Evolutionary conservation across 202 grass and related monocot species (phyloP).

Genomic region (Saccharum hybrid): DNA sequence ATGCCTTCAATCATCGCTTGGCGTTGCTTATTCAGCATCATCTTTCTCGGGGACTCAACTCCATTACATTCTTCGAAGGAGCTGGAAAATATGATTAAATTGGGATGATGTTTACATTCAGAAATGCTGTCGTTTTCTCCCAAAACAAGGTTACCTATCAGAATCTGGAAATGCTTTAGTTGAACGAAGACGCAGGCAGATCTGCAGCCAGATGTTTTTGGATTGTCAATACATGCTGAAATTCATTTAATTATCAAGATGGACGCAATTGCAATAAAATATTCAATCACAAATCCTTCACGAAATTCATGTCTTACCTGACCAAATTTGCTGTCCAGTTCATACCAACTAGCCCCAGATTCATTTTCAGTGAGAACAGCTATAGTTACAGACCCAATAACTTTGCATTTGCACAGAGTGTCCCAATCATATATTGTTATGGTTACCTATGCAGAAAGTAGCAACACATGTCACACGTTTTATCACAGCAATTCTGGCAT

Average conservation of each 20-base stretch:
- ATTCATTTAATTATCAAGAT: slow-evolving; percentile 13
- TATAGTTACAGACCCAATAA: slow-evolving; percentile 80
- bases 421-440: slow-evolving; percentile 98
- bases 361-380: slow-evolving; percentile 68
- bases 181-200: slow-evolving; percentile 69
- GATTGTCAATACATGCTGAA: slow-evolving; percentile 30
- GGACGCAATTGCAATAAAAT: background rate
- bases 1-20: slow-evolving; percentile 55
- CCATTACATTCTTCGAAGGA: slow-evolving; percentile 57
- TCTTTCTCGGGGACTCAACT: slow-evolving; percentile 62
- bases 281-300: slow-evolving; percentile 17
- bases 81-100: slow-evolving; percentile 50
- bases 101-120: slow-evolving; percentile 44
- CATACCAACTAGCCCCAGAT: slow-evolving; percentile 74
- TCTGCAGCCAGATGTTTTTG: slow-evolving; percentile 59
- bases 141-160: slow-evolving; percentile 60
- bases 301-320: slow-evolving; percentile 57
- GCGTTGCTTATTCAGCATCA: slow-evolving; percentile 51
- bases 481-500: background rate
- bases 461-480: slow-evolving; percentile 9
- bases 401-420: slow-evolving; percentile 83
- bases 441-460: slow-evolving; percentile 64
- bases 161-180: slow-evolving; percentile 53
- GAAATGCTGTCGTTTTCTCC: background rate
- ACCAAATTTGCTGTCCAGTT: slow-evolving; percentile 84